Base-by-base conservation (phyloP, 2,329 filamentous ascomycete species). In the Fusarium sp. region DNA sequence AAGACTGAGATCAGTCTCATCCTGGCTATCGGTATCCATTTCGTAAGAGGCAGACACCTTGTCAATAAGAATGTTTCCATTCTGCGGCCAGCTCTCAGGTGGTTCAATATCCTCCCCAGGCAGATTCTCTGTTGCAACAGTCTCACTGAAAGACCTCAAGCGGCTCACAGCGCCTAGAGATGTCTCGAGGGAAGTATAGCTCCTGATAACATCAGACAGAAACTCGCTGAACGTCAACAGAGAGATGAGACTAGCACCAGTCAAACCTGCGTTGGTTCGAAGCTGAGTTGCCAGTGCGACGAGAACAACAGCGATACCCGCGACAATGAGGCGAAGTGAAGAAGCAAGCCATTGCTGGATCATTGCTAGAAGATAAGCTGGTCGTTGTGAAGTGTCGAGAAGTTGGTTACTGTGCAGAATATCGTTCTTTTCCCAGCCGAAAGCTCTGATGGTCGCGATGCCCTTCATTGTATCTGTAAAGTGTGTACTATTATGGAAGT, bases 281-380 rank as follows among this genome's bases (percentile, higher is more conserved):
- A 83, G 67, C 59, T 82, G 79, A 0, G 87, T 86, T 1, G 85
- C 82, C 1, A 89, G 76, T 2, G 68, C 51, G 3, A 89, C 81
- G 0, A 89, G 74, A 3, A 85, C 63, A 2, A 84, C 77, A 1
- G 85, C 85, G 16, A 89, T 77, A 3, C 79, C 78, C 0, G 84
- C 83, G 0, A 88, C 84, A 0, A 88, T 73, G 6, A 88, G 66
- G 51, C 86, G 81, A 3, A 90, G 77, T 0, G 83, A 81, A 1
- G 90, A 79, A 0, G 75, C 81, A 1, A 90, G 81, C 88, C 88
- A 90, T 43, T 84, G 82, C 73, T 90, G 88, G 30, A 90, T 84
- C 72, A 85, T 85, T 45, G 82, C 83, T 3, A 90, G 80, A 1
- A 89, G 81, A 70, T 90, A 90, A 5, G 84, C 85, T 2, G 89